Percentiles rank a stretch among this genome's conserved stretches.
phyloP scores from a whole-genome alignment of 306 rosid genomes.

The Lotus japonicus region DNA sequence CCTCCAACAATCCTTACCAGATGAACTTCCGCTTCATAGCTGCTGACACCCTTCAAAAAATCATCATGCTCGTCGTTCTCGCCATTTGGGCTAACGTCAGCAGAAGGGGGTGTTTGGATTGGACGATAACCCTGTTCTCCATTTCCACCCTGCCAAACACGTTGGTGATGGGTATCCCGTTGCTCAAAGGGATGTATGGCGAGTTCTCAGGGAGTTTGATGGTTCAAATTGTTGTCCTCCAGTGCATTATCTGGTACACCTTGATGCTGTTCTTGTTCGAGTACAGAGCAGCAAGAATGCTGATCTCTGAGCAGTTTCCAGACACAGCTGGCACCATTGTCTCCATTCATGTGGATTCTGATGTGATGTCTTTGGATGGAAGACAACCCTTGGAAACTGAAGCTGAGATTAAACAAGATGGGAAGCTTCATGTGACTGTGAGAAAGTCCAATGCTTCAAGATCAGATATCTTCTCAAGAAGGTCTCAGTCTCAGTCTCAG shows the following conservation, averaged over 20 bases:
- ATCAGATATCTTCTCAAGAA: conserved; percentile 63
- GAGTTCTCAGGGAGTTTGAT: conserved; percentile 67
- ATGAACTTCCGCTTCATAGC: conserved; percentile 81
- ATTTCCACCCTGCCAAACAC: conserved; percentile 84
- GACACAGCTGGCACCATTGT: conserved; percentile 80
- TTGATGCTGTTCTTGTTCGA: conserved; percentile 78
- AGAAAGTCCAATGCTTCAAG: conserved; percentile 75
- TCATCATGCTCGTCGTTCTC: conserved; percentile 54
- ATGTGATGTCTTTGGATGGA: conserved; percentile 73
- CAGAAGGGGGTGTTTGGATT: conserved; percentile 68
- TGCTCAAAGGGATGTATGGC: conserved; percentile 85
- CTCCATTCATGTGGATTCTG: conserved; percentile 86
- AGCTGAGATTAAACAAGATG: conserved; percentile 70
- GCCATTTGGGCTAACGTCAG: conserved; percentile 44
- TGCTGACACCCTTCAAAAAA: conserved; percentile 79
- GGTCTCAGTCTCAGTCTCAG: conserved; percentile 39
- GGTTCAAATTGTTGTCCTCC: conserved; percentile 93
- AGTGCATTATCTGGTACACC: conserved; percentile 92
- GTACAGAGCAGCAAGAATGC: conserved; percentile 58
- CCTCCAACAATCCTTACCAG: conserved; percentile 68
- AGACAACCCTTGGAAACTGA: conserved; percentile 64
- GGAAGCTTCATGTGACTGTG: conserved; percentile 73
- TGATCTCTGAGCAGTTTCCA: conserved; percentile 83
- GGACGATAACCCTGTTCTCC: conserved; percentile 83
- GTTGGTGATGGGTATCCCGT: conserved; percentile 82